Evolutionary conservation across 192 early-diverging fungal species (phyloP).

Genomic region (Backusella parvicylindrica): DNA sequence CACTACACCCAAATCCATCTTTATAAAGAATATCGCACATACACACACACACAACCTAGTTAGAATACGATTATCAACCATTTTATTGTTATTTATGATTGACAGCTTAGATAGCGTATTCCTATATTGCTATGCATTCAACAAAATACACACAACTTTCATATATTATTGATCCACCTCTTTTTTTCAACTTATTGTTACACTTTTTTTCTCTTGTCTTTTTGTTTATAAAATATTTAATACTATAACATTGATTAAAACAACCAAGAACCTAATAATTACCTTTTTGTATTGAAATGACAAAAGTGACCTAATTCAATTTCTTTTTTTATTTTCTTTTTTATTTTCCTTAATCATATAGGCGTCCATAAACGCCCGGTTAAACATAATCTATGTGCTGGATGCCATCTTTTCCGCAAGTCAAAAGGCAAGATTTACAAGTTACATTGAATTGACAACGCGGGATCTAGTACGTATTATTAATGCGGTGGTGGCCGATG

Average conservation of each 20-base stretch:
- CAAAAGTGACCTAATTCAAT: background rate
- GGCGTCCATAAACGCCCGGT: slow-evolving; percentile 44
- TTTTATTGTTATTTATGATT: background rate
- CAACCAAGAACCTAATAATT: background rate
- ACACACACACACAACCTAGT: too few species aligned
- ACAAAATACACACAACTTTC: too few species aligned
- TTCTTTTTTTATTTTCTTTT: background rate
- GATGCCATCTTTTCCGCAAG: slow-evolving; percentile 50
- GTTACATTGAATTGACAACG: slow-evolving; percentile 47
- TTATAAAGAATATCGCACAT: too few species aligned
- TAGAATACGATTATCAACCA: background rate
- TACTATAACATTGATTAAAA: too few species aligned
- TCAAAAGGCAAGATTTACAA: slow-evolving; percentile 39
- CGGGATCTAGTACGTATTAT: slow-evolving; percentile 42
- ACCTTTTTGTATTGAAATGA: background rate
- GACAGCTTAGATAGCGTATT: background rate
- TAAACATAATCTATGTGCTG: slow-evolving; percentile 58
- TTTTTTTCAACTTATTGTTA: background rate
- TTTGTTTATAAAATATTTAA: too few species aligned
- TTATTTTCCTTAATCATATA: slow-evolving; percentile 12
- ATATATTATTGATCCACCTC: background rate
- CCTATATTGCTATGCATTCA: too few species aligned
- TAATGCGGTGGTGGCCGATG: slow-evolving; percentile 37
- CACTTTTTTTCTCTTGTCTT: background rate
- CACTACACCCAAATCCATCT: background rate